phyloP scores from a whole-genome alignment of 2,329 filamentous ascomycete species.

The Incumbomyces lentus region DNA sequence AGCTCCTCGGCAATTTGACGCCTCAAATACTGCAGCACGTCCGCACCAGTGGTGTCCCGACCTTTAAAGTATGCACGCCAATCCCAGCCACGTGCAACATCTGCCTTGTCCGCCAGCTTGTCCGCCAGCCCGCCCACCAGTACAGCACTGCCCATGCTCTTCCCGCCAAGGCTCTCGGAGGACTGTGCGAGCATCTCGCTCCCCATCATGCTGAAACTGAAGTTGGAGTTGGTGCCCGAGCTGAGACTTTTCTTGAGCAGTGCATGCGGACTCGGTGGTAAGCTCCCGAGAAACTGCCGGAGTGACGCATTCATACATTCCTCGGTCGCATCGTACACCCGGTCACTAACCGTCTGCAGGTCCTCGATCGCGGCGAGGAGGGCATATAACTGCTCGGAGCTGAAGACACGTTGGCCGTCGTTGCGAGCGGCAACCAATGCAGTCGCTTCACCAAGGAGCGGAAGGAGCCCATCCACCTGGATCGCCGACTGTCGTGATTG shows the following conservation, averaged over 20 bases:
- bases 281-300: conserved; percentile 52
- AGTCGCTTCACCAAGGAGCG: conserved; percentile 72
- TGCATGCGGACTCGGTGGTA: conserved; percentile 51
- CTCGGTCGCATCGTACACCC: conserved; percentile 63
- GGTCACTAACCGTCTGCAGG: conserved; percentile 61
- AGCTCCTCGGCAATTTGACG: conserved; percentile 65
- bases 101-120: conserved; percentile 19
- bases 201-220: conserved; percentile 59
- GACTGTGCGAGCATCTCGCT: conserved; percentile 56
- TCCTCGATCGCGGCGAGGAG: conserved; percentile 72
- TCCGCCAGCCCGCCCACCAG: conserved; percentile 28
- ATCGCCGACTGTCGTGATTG: conserved; percentile 70
- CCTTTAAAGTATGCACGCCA: conserved; percentile 53
- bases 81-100: conserved; percentile 58
- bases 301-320: conserved; percentile 70
- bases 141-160: conserved; percentile 46
- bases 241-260: conserved; percentile 56
- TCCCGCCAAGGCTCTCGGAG: conserved; percentile 43
- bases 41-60: conserved; percentile 48
- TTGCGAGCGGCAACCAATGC: conserved; percentile 54
- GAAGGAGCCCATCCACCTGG: conserved; percentile 75
- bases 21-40: conserved; percentile 63
- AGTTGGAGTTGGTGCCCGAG: conserved; percentile 43
- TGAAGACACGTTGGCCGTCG: conserved; percentile 50
- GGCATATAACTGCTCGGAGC: conserved; percentile 60